Evolutionary conservation across 225 moss, liverwort and hornwort genomes (phyloP), one percentile per base, ranked within the genome.

Genomic region (Sphagnum contortum): DNA sequence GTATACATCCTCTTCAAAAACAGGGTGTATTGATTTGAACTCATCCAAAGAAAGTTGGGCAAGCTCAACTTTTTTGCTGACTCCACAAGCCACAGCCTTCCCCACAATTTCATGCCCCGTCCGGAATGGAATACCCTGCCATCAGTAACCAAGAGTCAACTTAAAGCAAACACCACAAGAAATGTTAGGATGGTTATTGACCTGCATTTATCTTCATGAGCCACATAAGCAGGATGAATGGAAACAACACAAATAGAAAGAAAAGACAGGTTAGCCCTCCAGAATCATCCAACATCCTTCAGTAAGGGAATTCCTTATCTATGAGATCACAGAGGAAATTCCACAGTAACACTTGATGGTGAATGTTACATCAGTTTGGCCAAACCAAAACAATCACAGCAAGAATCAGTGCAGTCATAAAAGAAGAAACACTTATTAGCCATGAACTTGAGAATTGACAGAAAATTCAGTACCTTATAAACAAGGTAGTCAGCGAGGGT

Each of bases 21-120:
- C 66, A 47, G 87, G 81, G 67, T 88, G 85, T 48, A 98, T 89
- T 4, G 60, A 67, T 56, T 55, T 85, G 45, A 83, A 77, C 65
- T 98, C 91, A 13, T 93, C 85, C 60, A 93, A 59, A 8, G 89
- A 84, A 51, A 98, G 77, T 12, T 84, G 66, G 9, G 87, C 83
- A 3, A 98, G 92, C 61, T 91, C 86, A 48, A 80, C 77, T 66
- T 75, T 53, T 78, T 84, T 93, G 46, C 85, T 73, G 2, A 98
- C 87, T 56, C 93, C 98, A 69, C 89, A 65, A 2, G 91, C 98
- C 57, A 98, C 98, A 5, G 93, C 85, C 70, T 75, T 91, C 44
- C 98, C 98, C 59, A 98, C 98, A 63, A 98, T 89, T 67, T 98
- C 98, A 74, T 98, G 98, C 57, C 93, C 87, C 49, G 98, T 98